Evolutionary conservation across 1,139 yeast species (phyloP), one percentile per base, ranked within the genome.

Genomic region (Eremothecium sinecaudum): DNA sequence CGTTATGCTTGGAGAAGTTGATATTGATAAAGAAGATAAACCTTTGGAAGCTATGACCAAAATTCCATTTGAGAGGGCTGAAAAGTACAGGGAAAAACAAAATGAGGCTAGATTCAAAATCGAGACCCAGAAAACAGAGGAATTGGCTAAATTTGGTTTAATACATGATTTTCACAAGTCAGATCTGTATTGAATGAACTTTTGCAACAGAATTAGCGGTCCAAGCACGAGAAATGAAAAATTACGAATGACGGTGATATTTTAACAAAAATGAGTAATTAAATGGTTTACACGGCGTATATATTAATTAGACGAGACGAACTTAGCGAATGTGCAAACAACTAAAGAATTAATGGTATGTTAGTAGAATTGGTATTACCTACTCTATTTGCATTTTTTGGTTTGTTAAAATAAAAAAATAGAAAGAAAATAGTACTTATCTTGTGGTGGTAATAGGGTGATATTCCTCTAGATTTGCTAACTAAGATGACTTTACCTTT

Each of bases 1-100:
- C 11, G 93, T 87, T n/a, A 74, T 87, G 75, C 62, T 90, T 59
- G 98, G 98, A 15, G 97, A 90, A 56, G 71, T 90, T 24, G 96
- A 90, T 58, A 80, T 86, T 43, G 95, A 84, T 53, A 72, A 66
- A 46, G 96, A 87, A 58, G 94, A 81, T 52, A 73, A 66, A 41
- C 79, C 81, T 39, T 66, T 81, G 51, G 67, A 67, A 29, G 59
- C 62, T 13, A 65, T 76, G 56, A 64, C 69, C 40, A 73, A 72
- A 51, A 66, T 82, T 21, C 70, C 79, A 18, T 81, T 72, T 53
- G 69, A 65, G 34, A 72, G 69, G 32, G 92, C 90, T 4, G 72
- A 71, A 47, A 45, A 46, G 13, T 66, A 65, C 40, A 67, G 67
- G 49, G 62, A 63, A 37, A 55, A 58, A 28, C 63, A 62, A 38